A percentile compares a stretch with the other conserved stretches of the same genome.
Evolutionary conservation across 1,284 basidiomycete genomes (phyloP).

Genomic region (Puccinia coronata): DNA sequence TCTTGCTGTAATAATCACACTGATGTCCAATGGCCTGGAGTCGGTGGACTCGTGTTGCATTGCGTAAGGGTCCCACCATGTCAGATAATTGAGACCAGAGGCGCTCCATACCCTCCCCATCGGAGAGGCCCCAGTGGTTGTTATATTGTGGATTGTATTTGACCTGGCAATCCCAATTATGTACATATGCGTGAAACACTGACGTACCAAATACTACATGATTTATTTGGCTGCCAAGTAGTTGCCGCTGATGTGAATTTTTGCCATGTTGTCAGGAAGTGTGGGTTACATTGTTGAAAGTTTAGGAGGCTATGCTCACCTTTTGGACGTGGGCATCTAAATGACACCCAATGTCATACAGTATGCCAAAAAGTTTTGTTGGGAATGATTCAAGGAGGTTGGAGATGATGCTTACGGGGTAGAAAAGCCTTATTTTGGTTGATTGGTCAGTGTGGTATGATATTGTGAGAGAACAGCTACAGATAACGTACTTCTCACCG

Average conservation of each 20-base stretch:
- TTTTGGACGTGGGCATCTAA: conserved; percentile 15
- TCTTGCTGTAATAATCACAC: background rate
- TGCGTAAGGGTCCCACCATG: conserved; percentile 3
- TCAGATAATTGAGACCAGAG: conserved; percentile 29
- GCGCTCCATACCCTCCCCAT: conserved; percentile 39
- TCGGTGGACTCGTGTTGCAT: background rate
- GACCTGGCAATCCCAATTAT: conserved; percentile 24
- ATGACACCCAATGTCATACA: conserved; percentile 26
- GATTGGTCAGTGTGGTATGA: background rate
- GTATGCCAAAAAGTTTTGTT: background rate
- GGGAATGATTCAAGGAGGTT: too few species aligned
- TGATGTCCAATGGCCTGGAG: background rate
- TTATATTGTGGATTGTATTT: conserved; percentile 22
- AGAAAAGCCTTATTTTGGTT: too few species aligned
- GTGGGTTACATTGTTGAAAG: background rate
- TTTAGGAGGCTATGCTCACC: background rate
- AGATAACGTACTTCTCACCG: conserved; percentile 16
- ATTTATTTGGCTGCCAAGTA: background rate
- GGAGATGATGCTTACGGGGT: too few species aligned
- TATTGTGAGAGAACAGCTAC: too few species aligned
- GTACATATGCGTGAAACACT: too few species aligned
- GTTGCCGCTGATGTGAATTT: background rate
- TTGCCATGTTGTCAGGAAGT: too few species aligned
- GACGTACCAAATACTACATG: background rate
- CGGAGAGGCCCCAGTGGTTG: conserved; percentile 15